Evolutionary conservation across 2,329 filamentous ascomycete species (phyloP), one percentile per base, ranked within the genome.

Genomic region (Aureobasidium uvarum): DNA sequence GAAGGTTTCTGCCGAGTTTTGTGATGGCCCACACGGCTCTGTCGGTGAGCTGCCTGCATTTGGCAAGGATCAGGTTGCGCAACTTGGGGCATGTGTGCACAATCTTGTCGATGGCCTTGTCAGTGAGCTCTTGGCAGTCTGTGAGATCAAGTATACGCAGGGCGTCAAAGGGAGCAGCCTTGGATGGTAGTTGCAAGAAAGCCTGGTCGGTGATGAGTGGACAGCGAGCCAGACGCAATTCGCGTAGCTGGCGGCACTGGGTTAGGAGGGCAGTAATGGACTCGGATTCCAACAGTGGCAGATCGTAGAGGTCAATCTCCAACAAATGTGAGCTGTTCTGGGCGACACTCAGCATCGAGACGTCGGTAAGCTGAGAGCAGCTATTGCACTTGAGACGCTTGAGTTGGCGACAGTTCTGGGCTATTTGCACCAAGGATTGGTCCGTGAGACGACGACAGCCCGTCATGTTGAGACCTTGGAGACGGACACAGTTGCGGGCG

Each of bases 301-400:
- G 96, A 71, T 92, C 89, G 71, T 96, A 91, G 16, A 99, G 85
- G 75, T 99, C 95, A 68, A 99, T 96, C 77, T 99, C 95, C 68
- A 99, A 87, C 38, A 99, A 92, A 70, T 96, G 94, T 14, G 88
- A 91, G 75, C 94, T 97, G 77, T 96, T 86, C 52, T 88, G 83
- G 6, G 95, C 94, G 74, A 99, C 96, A 3, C 92, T 90, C 66
- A 91, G 81, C 68, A 98, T 88, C 7, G 92, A 89, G 56, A 84
- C 83, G 74, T 98, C 92, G 45, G 89, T 92, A 39, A 97, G 81
- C 77, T 96, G 90, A n/a, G 79, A 77, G 74, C 95, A 96, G 66
- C 93, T 90, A 77, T 98, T 99, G 68, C 99, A 84, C 85, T 99
- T 99, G 70, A 99, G 84, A 87, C 92, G 83, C 79, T 97, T 98